These are phyloP conservation scores for Kodamaea alishanica DNA, from an alignment of 1,139 yeast genomes.

Conservation along the genomic window DNA sequence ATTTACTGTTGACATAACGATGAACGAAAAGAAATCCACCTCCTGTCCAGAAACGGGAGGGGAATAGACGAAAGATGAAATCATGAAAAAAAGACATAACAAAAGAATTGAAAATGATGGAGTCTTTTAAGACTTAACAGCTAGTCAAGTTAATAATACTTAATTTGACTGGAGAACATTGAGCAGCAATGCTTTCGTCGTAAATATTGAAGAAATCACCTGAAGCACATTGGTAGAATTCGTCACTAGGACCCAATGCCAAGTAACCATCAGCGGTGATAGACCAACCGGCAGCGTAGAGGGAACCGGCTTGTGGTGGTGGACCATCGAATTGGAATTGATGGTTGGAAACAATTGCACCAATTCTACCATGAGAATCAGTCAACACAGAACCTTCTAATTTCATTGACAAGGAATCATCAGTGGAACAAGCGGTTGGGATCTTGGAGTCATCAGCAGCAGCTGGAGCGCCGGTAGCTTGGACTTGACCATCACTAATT, in stretches of 20 bases:
- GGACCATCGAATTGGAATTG: conserved; percentile 91
- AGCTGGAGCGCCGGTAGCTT: conserved; percentile 17
- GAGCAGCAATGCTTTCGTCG: conserved; percentile 62
- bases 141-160: conserved; percentile 58
- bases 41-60: no score
- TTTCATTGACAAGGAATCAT: conserved; percentile 52
- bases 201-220: conserved; percentile 82
- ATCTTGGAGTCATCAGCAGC: conserved; percentile 9
- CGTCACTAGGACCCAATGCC: conserved; percentile 61
- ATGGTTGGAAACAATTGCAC: conserved; percentile 80
- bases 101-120: background rate
- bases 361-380: conserved; percentile 67
- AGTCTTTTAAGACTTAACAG: conserved; percentile 37
- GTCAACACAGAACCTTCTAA: conserved; percentile 52
- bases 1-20: no score
- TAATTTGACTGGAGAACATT: conserved; percentile 64
- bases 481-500: conserved; percentile 39
- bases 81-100: background rate
- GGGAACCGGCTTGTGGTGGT: conserved; percentile 87
- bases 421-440: conserved; percentile 45
- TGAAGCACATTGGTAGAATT: conserved; percentile 76
- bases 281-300: conserved; percentile 85
- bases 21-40: no score
- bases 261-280: conserved; percentile 61
- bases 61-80: background rate